Evolutionary conservation across 2,329 filamentous ascomycete species (phyloP).

Genomic region (Penicillium vulpinum): DNA sequence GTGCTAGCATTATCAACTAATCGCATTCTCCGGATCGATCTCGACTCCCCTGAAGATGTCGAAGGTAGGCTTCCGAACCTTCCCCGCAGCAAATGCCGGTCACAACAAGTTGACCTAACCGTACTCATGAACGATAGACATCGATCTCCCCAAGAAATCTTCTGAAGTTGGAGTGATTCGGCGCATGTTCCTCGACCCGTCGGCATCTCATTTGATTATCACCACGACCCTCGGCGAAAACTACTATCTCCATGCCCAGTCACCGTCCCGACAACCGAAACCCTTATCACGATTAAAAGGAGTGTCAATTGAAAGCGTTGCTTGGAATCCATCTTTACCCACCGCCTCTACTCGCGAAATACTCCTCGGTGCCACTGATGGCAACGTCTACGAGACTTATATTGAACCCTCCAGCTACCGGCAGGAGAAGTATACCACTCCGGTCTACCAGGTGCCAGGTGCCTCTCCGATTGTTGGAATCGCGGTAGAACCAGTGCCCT

Average conservation of each 20-base stretch:
- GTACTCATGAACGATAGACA: constrained; percentile 61
- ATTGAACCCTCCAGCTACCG: constrained; percentile 92
- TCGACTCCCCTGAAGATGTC: constrained; percentile 92
- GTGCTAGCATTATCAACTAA: constrained; percentile 89
- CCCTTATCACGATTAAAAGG: constrained; percentile 78
- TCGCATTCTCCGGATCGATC: constrained; percentile 87
- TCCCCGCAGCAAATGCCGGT: constrained; percentile 13
- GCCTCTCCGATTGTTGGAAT: constrained; percentile 75
- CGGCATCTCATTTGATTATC: constrained; percentile 89
- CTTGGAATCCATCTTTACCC: constrained; percentile 91
- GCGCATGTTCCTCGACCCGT: constrained; percentile 96
- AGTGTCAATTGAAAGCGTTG: constrained; percentile 82
- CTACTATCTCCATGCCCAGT: constrained; percentile 96
- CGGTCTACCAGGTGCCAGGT: constrained; percentile 77
- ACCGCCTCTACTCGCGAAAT: constrained; percentile 96
- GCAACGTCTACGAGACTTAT: constrained; percentile 90
- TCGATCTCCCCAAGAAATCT: constrained; percentile 91
- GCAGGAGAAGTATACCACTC: constrained; percentile 87
- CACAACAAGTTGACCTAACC: constrained; percentile 17
- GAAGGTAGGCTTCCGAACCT: constrained; percentile 62
- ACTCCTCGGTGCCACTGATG: constrained; percentile 85
- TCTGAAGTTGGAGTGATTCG: constrained; percentile 89
- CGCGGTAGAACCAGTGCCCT: constrained; percentile 73
- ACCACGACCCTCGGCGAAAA: constrained; percentile 91
- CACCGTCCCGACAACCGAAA: constrained; percentile 70